Conservation (phyloP, 169 alveolate genomes). For the Theileria sp. region DNA sequence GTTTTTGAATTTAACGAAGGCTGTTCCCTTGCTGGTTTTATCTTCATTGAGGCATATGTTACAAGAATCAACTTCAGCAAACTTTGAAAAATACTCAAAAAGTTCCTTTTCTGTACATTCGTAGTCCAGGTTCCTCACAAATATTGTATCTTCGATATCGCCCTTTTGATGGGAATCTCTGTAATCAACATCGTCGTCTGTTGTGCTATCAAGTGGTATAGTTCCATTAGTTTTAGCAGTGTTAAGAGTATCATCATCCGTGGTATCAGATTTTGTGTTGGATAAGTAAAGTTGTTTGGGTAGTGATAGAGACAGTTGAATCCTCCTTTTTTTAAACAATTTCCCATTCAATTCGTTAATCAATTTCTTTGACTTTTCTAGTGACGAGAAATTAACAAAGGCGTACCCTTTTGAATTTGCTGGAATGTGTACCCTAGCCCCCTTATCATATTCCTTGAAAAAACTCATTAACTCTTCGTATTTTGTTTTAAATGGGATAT, state of each 20-base stretch:
- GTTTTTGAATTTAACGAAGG: slow-evolving; percentile 33
- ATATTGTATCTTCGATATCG: slow-evolving; percentile 36
- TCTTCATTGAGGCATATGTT: slow-evolving; percentile 41
- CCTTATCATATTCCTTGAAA: slow-evolving; percentile 27
- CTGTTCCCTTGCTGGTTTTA: slow-evolving; percentile 55
- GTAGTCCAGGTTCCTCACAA: slow-evolving; percentile 63
- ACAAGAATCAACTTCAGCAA: slow-evolving; percentile 47
- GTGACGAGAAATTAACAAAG: slow-evolving; percentile 49
- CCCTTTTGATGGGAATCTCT: not conserved
- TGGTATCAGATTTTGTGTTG: not conserved
- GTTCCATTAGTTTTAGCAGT: slow-evolving; percentile 9
- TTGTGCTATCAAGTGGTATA: not conserved
- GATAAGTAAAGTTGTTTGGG: slow-evolving; percentile 46
- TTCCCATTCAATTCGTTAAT: slow-evolving; percentile 51
- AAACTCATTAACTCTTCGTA: slow-evolving; percentile 17
- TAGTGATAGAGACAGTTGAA: slow-evolving; percentile 49
- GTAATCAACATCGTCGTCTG: not conserved
- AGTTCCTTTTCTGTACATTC: slow-evolving; percentile 50
- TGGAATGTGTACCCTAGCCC: slow-evolving; percentile 52
- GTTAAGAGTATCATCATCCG: not conserved
- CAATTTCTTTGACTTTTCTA: slow-evolving; percentile 42
- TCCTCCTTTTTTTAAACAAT: slow-evolving; percentile 37
- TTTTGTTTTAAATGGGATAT: slow-evolving; percentile 38
- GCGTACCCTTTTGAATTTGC: slow-evolving; percentile 54
- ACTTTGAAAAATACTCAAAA: slow-evolving; percentile 39